Conservation (phyloP, 345 rosid genomes). For the Jatropha curcas region DNA sequence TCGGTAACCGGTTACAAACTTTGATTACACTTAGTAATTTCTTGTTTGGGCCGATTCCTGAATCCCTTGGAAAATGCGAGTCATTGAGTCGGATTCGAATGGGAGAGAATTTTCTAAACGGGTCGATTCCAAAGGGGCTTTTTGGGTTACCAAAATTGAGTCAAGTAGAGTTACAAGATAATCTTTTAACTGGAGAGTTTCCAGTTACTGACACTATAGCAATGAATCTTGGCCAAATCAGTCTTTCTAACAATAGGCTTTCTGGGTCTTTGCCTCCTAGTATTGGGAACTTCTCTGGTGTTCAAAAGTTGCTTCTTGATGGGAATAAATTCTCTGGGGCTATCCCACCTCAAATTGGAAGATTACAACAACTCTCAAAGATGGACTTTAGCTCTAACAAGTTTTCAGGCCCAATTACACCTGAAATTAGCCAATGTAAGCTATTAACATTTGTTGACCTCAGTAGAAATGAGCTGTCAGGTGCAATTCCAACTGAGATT, state of each 20-base stretch:
- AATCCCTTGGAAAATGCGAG: constrained; percentile 63
- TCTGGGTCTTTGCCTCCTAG: constrained; percentile 69
- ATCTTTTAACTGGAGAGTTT: constrained; percentile 60
- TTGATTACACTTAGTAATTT: constrained; percentile 73
- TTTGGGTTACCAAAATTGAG: constrained; percentile 66
- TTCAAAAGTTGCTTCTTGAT: constrained; percentile 82
- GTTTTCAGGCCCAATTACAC: constrained; percentile 62
- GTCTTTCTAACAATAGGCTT: constrained; percentile 73
- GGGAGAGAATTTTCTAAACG: constrained; percentile 85
- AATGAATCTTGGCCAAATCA: constrained; percentile 66
- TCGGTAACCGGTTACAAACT: constrained; percentile 64
- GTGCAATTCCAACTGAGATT: constrained; percentile 74
- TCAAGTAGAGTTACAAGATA: constrained; percentile 82
- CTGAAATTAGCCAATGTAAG: constrained; percentile 78
- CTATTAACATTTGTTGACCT: constrained; percentile 78
- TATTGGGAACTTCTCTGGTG: constrained; percentile 75
- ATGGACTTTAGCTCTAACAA: constrained; percentile 75
- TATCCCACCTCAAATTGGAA: constrained; percentile 78
- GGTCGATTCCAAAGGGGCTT: constrained; percentile 78
- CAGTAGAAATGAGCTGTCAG: constrained; percentile 75
- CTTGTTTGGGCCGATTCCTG: constrained; percentile 78
- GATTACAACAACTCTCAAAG: constrained; percentile 73
- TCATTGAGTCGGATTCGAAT: constrained; percentile 78
- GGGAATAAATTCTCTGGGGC: constrained; percentile 76
- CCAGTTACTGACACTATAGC: constrained; percentile 53